Percentiles rank a stretch among this genome's conserved stretches.
These are phyloP conservation scores for Aspergillus ostianus DNA, from an alignment of 495 filamentous ascomycete genomes.

Conservation along the genomic window DNA sequence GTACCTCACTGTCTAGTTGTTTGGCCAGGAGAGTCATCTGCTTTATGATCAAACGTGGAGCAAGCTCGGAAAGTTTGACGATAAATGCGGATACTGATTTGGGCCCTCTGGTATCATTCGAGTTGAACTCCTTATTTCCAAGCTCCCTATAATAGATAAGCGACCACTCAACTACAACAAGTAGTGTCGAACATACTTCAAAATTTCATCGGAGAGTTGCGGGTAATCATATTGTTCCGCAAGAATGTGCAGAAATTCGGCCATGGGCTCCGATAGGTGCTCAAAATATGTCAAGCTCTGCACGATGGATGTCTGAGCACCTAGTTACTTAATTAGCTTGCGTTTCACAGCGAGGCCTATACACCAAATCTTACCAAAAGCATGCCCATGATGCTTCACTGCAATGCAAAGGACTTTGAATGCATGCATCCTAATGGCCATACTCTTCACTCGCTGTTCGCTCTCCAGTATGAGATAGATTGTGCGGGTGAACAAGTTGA, in stretches of 20 bases:
- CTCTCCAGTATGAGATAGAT: conserved; percentile 92
- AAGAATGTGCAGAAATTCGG: conserved; percentile 94
- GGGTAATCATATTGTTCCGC: conserved; percentile 97
- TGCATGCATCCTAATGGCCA: conserved; percentile 87
- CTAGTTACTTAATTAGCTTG: conserved; percentile 44
- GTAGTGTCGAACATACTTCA: conserved; percentile 45
- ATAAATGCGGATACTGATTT: conserved; percentile 99
- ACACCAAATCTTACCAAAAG: conserved; percentile 66
- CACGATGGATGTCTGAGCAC: conserved; percentile 95
- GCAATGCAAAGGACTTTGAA: conserved; percentile 97
- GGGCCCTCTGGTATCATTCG: conserved; percentile 88
- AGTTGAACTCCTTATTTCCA: conserved; percentile 96
- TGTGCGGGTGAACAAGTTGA: conserved; percentile 88
- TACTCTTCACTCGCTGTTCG: conserved; percentile 89
- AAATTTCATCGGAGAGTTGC: conserved; percentile 89
- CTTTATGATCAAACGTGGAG: conserved; percentile 89
- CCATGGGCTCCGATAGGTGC: conserved; percentile 97
- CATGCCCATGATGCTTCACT: conserved; percentile 97
- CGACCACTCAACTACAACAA: not conserved
- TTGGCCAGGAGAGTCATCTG: conserved; percentile 94
- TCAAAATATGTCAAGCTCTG: conserved; percentile 98
- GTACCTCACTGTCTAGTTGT: conserved; percentile 91
- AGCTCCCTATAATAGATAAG: conserved; percentile 62
- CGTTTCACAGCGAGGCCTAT: not conserved
- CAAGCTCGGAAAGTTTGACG: conserved; percentile 91